These are phyloP conservation scores for Starmerella bombicola DNA, from an alignment of 805 yeast genomes.

Conservation along the genomic window DNA sequence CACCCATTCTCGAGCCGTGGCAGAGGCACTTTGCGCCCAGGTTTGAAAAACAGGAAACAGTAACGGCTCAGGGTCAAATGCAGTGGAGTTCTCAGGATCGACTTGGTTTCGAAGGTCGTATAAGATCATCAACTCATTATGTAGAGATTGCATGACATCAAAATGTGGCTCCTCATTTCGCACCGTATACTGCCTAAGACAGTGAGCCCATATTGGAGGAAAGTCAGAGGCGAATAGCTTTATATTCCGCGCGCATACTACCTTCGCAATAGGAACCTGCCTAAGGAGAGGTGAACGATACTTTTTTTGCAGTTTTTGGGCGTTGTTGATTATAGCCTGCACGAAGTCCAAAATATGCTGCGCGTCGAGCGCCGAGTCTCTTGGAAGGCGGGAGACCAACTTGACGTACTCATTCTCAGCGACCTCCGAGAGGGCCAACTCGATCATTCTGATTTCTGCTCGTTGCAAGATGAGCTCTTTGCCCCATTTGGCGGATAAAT, in stretches of 20 bases:
- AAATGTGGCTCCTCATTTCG: constrained; percentile 29
- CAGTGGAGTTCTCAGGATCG: constrained; percentile 24
- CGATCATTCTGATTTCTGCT: constrained; percentile 35
- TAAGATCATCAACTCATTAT: constrained; percentile 41
- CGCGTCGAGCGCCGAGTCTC: constrained; percentile 42
- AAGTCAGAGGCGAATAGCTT: constrained; percentile 28
- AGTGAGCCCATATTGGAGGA: constrained; percentile 26
- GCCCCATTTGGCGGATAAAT: constrained; percentile 20
- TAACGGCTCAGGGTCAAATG: constrained; percentile 44
- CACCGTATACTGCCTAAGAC: constrained; percentile 21
- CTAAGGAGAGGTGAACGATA: constrained; percentile 54
- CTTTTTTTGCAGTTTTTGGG: constrained; percentile 43
- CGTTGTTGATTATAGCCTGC: constrained; percentile 39
- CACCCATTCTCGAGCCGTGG: constrained; percentile 38
- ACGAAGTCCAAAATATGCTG: constrained; percentile 47
- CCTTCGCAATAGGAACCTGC: constrained; percentile 37
- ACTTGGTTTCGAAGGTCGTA: constrained; percentile 42
- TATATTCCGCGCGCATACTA: constrained; percentile 27
- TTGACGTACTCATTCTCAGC: constrained; percentile 37
- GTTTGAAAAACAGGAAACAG: constrained; percentile 38
- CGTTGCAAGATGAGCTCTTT: constrained; percentile 34
- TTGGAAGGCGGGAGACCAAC: constrained; percentile 42
- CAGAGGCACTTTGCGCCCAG: constrained; percentile 36
- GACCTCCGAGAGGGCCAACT: constrained; percentile 30
- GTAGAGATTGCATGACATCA: constrained; percentile 47